Evolutionary conservation across 495 filamentous ascomycete species (phyloP), one percentile per base, ranked within the genome.

Genomic region (Rostrohypoxylon terebratum): DNA sequence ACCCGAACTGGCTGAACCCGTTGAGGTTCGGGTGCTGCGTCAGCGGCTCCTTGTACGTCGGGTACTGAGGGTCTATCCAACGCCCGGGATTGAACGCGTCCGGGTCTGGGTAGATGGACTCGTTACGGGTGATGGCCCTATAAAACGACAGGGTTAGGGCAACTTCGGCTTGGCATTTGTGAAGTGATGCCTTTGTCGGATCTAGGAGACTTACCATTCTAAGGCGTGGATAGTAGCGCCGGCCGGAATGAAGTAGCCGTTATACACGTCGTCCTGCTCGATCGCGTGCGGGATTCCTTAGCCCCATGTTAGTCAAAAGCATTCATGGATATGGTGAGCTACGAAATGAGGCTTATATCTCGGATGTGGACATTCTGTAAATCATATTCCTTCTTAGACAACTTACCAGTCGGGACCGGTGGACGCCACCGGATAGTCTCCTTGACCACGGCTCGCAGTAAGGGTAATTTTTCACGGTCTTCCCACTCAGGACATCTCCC

Each of bases 61-160:
- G 83, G 50, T 78, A 87, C 14, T 72, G 58, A 0, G 87, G 80
- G 63, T 82, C 81, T 31, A 89, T 63, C 82, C 86, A 88, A 5
- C 87, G 80, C 3, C 72, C 78, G 8, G 87, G 87, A 59, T 83
- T 80, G 78, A 90, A 91, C n/a, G 78, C 68, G 31, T 91, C 88
- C n/a, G 88, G 77, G 61, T 88, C 83, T 0, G 89, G 89, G 62
- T 90, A 92, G 14, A 82, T 81, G 11, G 75, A 66, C 54, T 85
- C 81, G 71, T 91, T 86, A 55, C 89, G 85, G 31, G 88, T 86
- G 68, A 92, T 90, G 42, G 84, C 87, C 90, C 89, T 87, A 13
- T 71, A 69, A 63, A 84, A 83, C 25, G 79, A 80, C 9, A 83
- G 59, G 79, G 81, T 13, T 83, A 63, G 45, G 81, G 21, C 47